Conservation (phyloP, 1,284 basidiomycete species). For the Cerrena zonata region DNA sequence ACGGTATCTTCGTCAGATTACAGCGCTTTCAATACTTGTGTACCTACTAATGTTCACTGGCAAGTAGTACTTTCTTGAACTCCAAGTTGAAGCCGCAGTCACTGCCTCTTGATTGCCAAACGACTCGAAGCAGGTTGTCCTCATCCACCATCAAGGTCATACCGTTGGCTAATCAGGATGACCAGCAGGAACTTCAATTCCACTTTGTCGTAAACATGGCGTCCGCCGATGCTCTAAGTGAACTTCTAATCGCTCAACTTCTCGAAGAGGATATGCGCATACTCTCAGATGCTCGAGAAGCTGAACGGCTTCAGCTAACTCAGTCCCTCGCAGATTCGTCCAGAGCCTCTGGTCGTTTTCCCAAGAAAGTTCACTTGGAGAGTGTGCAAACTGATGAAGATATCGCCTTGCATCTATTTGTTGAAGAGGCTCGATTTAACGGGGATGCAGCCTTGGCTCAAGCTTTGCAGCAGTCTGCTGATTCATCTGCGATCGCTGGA, state of each 20-base stretch:
- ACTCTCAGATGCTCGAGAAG: slow-evolving; percentile 24
- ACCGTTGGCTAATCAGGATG: no score
- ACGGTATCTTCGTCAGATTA: no score
- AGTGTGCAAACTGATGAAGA: slow-evolving; percentile 20
- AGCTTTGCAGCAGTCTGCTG: slow-evolving; percentile 26
- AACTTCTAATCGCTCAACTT: slow-evolving; percentile 30
- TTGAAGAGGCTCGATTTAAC: slow-evolving; percentile 25
- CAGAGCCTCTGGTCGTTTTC: slow-evolving; percentile 20
- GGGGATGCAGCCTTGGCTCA: slow-evolving; percentile 33
- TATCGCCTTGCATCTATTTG: slow-evolving; percentile 27
- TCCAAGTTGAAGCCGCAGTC: no score
- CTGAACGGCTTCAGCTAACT: slow-evolving; percentile 30
- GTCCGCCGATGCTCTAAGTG: slow-evolving; percentile 2
- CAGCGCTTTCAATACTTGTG: no score
- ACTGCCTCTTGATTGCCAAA: no score
- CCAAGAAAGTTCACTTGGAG: slow-evolving; percentile 13
- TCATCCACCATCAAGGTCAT: no score
- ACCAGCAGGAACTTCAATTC: no score
- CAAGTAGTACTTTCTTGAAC: no score
- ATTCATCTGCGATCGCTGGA: slow-evolving; percentile 22
- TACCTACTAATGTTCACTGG: no score
- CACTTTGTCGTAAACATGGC: neutral
- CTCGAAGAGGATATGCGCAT: slow-evolving; percentile 30
- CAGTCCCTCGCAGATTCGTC: slow-evolving; percentile 21
- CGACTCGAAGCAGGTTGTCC: no score